Percentiles rank a stretch among this genome's conserved stretches.
Evolutionary conservation across 495 filamentous ascomycete genomes (phyloP).

Genomic region (Aspergillus homomorphus): DNA sequence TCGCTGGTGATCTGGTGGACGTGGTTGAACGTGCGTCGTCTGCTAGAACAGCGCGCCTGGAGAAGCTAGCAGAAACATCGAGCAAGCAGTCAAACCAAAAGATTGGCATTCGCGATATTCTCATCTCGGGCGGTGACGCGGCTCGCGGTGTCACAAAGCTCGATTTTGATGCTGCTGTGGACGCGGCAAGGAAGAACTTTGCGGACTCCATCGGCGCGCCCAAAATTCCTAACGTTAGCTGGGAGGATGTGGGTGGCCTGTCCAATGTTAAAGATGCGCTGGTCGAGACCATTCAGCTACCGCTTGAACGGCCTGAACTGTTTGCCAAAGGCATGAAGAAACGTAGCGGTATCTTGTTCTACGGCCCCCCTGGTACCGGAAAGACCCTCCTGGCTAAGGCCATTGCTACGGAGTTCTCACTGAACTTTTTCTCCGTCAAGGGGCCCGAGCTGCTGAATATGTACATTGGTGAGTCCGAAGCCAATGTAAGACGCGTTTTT

Average conservation of each 20-base stretch:
- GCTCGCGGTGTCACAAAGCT: slow-evolving; percentile 74
- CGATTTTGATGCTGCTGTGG: slow-evolving; percentile 88
- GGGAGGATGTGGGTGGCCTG: slow-evolving; percentile 95
- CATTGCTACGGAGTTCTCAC: slow-evolving; percentile 94
- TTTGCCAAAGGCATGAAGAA: slow-evolving; percentile 99
- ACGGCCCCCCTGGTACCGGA: slow-evolving; percentile 93
- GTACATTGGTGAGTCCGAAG: slow-evolving; percentile 99
- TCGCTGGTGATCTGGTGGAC: slow-evolving; percentile 90
- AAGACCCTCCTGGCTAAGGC: slow-evolving; percentile 97
- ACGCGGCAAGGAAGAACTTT: slow-evolving; percentile 94
- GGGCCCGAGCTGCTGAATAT: slow-evolving; percentile 96
- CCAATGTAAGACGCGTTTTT: slow-evolving; percentile 94
- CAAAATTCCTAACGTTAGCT: slow-evolving; percentile 94
- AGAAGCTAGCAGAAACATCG: slow-evolving; percentile 55
- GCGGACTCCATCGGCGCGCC: slow-evolving; percentile 95
- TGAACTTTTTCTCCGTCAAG: slow-evolving; percentile 99
- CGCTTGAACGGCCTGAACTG: slow-evolving; percentile 86
- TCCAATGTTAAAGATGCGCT: slow-evolving; percentile 93
- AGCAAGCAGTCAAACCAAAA: slow-evolving; percentile 35
- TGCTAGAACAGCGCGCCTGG: slow-evolving; percentile 69
- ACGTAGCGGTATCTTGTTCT: slow-evolving; percentile 94
- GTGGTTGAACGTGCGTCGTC: slow-evolving; percentile 86
- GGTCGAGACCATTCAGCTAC: slow-evolving; percentile 93
- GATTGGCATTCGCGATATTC: slow-evolving; percentile 73
- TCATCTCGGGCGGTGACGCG: slow-evolving; percentile 82